Evolutionary conservation across 768 basidiomycete species (phyloP), one percentile per base, ranked within the genome.

Genomic region (Hirschioporus abietinus): DNA sequence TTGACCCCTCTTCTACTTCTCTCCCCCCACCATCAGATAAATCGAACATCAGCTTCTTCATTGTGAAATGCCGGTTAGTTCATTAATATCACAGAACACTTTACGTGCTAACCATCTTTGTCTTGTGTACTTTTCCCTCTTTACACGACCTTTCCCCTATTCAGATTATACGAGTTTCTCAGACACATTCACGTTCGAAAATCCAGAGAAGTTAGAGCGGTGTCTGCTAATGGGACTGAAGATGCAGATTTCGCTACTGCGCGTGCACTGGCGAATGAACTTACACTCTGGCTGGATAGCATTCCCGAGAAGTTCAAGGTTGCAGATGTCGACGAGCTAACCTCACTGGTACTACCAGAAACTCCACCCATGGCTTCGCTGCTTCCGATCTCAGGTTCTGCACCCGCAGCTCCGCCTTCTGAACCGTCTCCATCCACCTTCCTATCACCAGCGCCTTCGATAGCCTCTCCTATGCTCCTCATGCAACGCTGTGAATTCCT

Each of bases 401-500:
- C 42, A 20, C 20, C 42, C 42, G 42, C 30, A 30, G 30, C 42
- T 15, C 42, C 59, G 69, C 18, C 65, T 66, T 60, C 42, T 52
- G 42, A 66, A 7, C 58, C 67, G 3, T 17, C 59, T 20, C 59
- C 70, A 17, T 68, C 75, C 3, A 15, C 42, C 42, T 52, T 52
- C 42, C 20, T 52, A 20, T 52, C 42, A 52, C 42, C 42, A 52
- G 42, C 42, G 15, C 42, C 42, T 52, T 20, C 42, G 20, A 52
- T 20, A 15, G 42, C 42, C 20, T 52, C 42, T 20, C 42, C 42
- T 15, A 20, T 78, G 10, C 78, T 86, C 34, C 72, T 80, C 62
- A 80, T 80, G 12, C 84, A 89, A 71, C 81, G 83, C 57, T 84
- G 84, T 75, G 86, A 90, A 69, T 76, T 92, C 63, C 81, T 82